Conservation (phyloP, 495 filamentous ascomycete genomes). For the Neohortaea acidophila region DNA sequence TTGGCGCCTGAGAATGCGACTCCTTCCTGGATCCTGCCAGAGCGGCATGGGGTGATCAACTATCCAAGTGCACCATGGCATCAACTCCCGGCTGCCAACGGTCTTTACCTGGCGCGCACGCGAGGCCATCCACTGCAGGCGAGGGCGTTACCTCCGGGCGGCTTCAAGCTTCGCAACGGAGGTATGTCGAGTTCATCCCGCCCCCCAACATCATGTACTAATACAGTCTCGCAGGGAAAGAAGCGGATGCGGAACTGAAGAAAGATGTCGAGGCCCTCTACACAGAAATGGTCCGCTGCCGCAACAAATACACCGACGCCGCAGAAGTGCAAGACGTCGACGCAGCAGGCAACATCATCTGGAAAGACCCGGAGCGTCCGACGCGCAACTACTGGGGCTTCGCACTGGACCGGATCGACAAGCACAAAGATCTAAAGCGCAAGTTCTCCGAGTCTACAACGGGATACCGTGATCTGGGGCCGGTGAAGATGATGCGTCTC, state of each 20-base stretch:
- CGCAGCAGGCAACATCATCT: slow-evolving; percentile 14
- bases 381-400: slow-evolving; percentile 17
- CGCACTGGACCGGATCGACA: slow-evolving; percentile 7
- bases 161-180: slow-evolving; percentile 2
- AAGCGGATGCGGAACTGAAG: slow-evolving; percentile 4
- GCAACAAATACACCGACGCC: slow-evolving; percentile 10
- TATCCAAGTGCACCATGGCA: slow-evolving; percentile 13
- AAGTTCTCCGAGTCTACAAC: not conserved
- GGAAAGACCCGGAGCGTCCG: slow-evolving; percentile 9
- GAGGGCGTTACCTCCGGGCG: slow-evolving; percentile 7
- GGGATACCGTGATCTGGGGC: slow-evolving; percentile 2
- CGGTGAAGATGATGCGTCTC: not conserved
- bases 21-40: slow-evolving; percentile 1
- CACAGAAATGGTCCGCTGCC: slow-evolving; percentile 3
- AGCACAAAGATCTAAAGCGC: slow-evolving; percentile 3
- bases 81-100: slow-evolving; percentile 14
- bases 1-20: too few species aligned
- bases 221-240: not conserved
- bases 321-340: slow-evolving; percentile 14
- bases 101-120: slow-evolving; percentile 15
- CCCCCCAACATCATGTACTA: too few species aligned
- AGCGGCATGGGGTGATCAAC: slow-evolving; percentile 5
- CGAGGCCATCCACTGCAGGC: slow-evolving; percentile 13
- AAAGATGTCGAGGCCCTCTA: slow-evolving; percentile 5
- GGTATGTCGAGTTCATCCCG: slow-evolving; percentile 1